These are phyloP conservation scores for Paralagenidium karlingii DNA, from an alignment of 352 stramenopile genomes.

Conservation along the genomic window DNA sequence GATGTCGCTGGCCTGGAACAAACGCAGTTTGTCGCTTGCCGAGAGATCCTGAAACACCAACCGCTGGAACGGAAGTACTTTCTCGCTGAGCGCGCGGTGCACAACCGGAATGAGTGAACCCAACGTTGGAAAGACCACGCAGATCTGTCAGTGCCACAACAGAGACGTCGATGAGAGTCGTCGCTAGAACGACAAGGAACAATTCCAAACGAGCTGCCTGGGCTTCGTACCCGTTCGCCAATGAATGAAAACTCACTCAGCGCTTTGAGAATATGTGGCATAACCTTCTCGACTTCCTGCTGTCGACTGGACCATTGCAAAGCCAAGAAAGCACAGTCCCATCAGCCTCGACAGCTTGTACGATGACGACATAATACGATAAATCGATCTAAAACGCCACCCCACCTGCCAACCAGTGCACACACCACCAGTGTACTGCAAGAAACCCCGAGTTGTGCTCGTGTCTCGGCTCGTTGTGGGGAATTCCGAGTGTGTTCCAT, in stretches of 20 bases:
- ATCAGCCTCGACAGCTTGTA: too few species aligned
- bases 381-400: neutral
- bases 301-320: slow-evolving; percentile 16
- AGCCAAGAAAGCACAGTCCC: neutral
- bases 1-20: slow-evolving; percentile 19
- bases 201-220: too few species aligned
- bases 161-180: too few species aligned
- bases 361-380: too few species aligned
- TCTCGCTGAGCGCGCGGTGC: slow-evolving; percentile 9
- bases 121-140: slow-evolving; percentile 53
- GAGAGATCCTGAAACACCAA: neutral
- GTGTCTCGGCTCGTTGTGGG: too few species aligned
- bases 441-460: slow-evolving; percentile 14
- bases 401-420: slow-evolving; percentile 50
- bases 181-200: too few species aligned
- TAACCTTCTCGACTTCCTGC: slow-evolving; percentile 41
- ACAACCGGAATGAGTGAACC: slow-evolving; percentile 25
- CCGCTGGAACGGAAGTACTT: slow-evolving; percentile 1
- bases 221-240: too few species aligned
- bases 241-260: too few species aligned
- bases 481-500: too few species aligned
- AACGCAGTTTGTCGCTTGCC: neutral
- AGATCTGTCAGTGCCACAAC: slow-evolving; percentile 15
- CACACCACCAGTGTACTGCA: slow-evolving; percentile 33
- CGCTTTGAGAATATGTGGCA: too few species aligned